These are phyloP conservation scores for Aspergillus intermedius DNA, from an alignment of 2,329 filamentous ascomycete genomes.

Conservation along the genomic window DNA sequence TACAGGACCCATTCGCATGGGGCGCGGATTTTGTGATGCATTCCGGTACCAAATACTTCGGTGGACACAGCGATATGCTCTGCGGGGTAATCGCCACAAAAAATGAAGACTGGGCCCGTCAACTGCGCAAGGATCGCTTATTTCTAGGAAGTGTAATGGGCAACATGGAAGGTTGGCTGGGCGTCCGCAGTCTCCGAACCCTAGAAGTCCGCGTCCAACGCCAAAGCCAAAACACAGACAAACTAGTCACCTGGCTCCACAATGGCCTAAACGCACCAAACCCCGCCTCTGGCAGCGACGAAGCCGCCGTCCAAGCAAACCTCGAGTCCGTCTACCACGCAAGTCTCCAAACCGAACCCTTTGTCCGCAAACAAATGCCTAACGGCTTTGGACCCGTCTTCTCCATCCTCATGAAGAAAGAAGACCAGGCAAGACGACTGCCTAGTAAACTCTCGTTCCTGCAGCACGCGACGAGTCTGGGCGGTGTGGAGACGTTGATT, in stretches of 20 bases:
- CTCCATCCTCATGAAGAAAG: slow-evolving; percentile 59
- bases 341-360: slow-evolving; percentile 66
- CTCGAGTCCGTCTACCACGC: slow-evolving; percentile 67
- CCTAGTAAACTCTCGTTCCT: slow-evolving; percentile 77
- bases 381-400: slow-evolving; percentile 87
- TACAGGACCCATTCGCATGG: slow-evolving; percentile 75
- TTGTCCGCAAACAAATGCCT: slow-evolving; percentile 85
- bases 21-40: slow-evolving; percentile 89
- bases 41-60: slow-evolving; percentile 90
- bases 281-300: slow-evolving; percentile 35
- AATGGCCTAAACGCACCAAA: slow-evolving; percentile 38
- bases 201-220: slow-evolving; percentile 73
- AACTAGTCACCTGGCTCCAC: slow-evolving; percentile 66
- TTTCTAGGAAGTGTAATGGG: slow-evolving; percentile 80
- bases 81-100: slow-evolving; percentile 73
- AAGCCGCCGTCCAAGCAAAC: slow-evolving; percentile 44
- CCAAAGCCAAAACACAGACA: slow-evolving; percentile 65
- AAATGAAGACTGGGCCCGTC: slow-evolving; percentile 52
- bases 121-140: slow-evolving; percentile 63
- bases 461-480: slow-evolving; percentile 89
- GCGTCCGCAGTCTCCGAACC: slow-evolving; percentile 76
- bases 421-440: slow-evolving; percentile 57
- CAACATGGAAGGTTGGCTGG: slow-evolving; percentile 85
- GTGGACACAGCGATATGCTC: slow-evolving; percentile 88
- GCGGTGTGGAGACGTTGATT: slow-evolving; percentile 90